Evolutionary conservation across 108 stramenopile species (phyloP).

Genomic region (Epithemia pelagica): DNA sequence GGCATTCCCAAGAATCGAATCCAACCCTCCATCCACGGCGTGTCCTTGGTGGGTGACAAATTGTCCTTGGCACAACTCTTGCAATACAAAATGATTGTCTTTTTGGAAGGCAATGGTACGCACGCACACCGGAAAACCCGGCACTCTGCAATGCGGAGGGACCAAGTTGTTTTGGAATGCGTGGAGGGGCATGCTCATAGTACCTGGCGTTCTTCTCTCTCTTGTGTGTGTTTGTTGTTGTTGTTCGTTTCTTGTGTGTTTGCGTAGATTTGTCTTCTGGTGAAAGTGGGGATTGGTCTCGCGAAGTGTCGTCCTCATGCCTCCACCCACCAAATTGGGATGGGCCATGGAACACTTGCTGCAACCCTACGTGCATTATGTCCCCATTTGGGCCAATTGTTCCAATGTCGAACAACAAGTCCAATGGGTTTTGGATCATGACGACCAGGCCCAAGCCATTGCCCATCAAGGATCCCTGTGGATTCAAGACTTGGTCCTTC

Average conservation of each 20-base stretch:
- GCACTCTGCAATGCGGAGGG: too few relatives aligned
- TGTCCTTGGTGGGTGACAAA: constrained; percentile 19
- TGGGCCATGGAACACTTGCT: constrained; percentile 66
- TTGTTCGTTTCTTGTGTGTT: constrained; percentile 16
- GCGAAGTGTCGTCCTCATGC: constrained; percentile 60
- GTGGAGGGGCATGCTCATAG: not conserved
- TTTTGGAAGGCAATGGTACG: constrained; percentile 57
- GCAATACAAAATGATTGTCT: constrained; percentile 38
- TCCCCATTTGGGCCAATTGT: constrained; percentile 46
- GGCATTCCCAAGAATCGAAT: constrained; percentile 16
- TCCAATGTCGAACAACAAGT: constrained; percentile 51
- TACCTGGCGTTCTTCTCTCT: not conserved
- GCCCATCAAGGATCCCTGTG: constrained; percentile 32
- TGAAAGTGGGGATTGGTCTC: constrained; percentile 57
- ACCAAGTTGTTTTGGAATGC: not conserved
- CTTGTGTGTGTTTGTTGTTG: too few relatives aligned
- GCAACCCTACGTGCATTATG: constrained; percentile 50
- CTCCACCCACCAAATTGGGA: constrained; percentile 43
- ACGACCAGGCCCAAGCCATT: constrained; percentile 51
- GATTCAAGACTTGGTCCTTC: constrained; percentile 43
- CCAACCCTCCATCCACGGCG: constrained; percentile 24
- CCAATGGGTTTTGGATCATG: constrained; percentile 57
- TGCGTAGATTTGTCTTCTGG: constrained; percentile 54
- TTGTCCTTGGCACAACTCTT: constrained; percentile 17
- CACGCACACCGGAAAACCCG: too few relatives aligned